These are phyloP conservation scores for Gaultheria prostrata DNA, from an alignment of 148 eudicot species.

Conservation along the genomic window DNA sequence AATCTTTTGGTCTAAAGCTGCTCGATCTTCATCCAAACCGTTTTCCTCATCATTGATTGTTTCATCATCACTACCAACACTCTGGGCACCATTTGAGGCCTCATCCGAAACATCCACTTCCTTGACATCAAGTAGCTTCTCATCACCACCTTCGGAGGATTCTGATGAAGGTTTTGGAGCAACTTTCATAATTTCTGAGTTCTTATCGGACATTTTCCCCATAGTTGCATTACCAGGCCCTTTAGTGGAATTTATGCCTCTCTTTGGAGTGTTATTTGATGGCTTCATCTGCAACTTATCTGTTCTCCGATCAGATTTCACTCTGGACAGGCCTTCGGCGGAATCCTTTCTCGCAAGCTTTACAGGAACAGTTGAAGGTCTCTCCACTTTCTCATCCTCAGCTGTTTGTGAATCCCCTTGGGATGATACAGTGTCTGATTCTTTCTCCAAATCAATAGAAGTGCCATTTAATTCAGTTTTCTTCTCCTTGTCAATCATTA, in stretches of 20 bases:
- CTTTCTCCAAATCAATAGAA: conserved; percentile 39
- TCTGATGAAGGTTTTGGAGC: conserved; percentile 48
- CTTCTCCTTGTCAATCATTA: conserved; percentile 32
- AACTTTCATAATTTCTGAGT: conserved; percentile 23
- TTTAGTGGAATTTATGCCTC: conserved; percentile 29
- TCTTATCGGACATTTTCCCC: conserved; percentile 27
- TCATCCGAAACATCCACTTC: conserved; percentile 47
- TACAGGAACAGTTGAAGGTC: conserved; percentile 26
- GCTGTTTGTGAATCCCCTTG: conserved; percentile 51
- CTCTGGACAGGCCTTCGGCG: conserved; percentile 22
- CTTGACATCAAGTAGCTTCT: conserved; percentile 36
- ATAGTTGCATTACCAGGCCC: conserved; percentile 23
- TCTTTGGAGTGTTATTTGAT: conserved; percentile 29
- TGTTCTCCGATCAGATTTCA: conserved; percentile 27
- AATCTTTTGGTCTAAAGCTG: conserved; percentile 44
- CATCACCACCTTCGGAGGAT: conserved; percentile 48
- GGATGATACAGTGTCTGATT: conserved; percentile 61
- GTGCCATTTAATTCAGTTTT: conserved; percentile 28
- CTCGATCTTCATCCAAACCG: conserved; percentile 28
- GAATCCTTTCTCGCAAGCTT: conserved; percentile 29
- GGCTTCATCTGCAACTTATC: conserved; percentile 27
- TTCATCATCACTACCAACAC: conserved; percentile 46
- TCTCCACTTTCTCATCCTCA: conserved; percentile 59
- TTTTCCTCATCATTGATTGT: conserved; percentile 27
- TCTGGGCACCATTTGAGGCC: conserved; percentile 44